Evolutionary conservation across 1,284 basidiomycete species (phyloP).

Genomic region (Coniophora puteana): DNA sequence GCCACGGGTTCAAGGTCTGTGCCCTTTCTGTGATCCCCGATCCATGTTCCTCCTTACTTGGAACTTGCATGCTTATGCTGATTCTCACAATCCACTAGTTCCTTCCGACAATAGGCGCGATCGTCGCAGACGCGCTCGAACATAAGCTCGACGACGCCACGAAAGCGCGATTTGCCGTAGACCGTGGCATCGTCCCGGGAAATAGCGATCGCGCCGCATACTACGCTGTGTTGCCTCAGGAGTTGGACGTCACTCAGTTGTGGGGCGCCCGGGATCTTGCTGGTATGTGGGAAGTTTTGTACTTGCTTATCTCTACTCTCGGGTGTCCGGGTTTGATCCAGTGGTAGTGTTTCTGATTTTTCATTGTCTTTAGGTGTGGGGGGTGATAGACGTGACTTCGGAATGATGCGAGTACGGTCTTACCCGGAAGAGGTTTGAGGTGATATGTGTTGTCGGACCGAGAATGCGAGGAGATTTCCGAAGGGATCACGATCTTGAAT

Average conservation of each 20-base stretch:
- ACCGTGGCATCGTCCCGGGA: conserved; percentile 27
- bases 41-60: neutral
- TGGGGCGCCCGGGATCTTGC: conserved; percentile 49
- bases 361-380: no score
- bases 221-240: conserved; percentile 21
- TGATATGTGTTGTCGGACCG: no score
- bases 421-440: no score
- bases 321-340: no score
- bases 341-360: no score
- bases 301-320: no score
- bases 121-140: conserved; percentile 73
- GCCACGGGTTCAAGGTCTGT: conserved; percentile 78
- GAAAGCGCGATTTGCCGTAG: conserved; percentile 51
- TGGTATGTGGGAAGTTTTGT: conserved; percentile 18
- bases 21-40: neutral
- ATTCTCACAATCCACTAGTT: conserved; percentile 46
- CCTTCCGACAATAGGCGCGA: conserved; percentile 75
- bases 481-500: no score
- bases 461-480: no score
- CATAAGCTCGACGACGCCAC: conserved; percentile 51
- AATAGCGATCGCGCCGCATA: conserved; percentile 33
- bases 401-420: no score
- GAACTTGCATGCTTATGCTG: neutral
- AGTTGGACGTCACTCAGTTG: conserved; percentile 45
- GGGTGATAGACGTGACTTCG: no score